Evolutionary conservation across 208 protist species (phyloP), one percentile per base, ranked within the genome.

Genomic region (Porcisia hertigi): DNA sequence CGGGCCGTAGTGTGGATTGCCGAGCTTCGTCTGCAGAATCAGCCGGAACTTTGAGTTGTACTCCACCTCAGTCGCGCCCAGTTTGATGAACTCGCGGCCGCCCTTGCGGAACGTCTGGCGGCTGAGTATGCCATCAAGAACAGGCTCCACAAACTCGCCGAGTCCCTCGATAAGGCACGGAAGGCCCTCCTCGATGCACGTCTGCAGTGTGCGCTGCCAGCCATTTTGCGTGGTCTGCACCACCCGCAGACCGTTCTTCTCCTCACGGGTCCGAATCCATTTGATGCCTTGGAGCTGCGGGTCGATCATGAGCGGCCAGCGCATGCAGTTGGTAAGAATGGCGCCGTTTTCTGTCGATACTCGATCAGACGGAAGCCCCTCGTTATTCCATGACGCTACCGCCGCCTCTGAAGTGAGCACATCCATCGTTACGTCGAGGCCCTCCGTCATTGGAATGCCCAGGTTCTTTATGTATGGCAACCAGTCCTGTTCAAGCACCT

Each of bases 221-320:
- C 90, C 90, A 80, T 91, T 92, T 76, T 98, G 93, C 52, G 90
- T 89, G 12, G 96, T 98, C 85, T 98, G 95, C 60, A 98, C 88
- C 30, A 98, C 93, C n/a, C 94, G 88, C 62, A 99, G 84, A 30
- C 95, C 94, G 79, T 98, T 98, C 87, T 96, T 96, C 79, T 98
- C 95, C 81, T 99, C 94, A 72, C 96, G 94, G 55, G 94, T 98
- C 36, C 92, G 86, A 76, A 99, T 99, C 99, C 99, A 99, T 66
- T 93, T 94, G 72, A 99, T 94, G 62, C 98, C 99, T 88, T 99
- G 98, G 54, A 99, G 84, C 90, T 99, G 98, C 45, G 99, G 99
- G 86, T 99, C 99, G 71, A 99, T 99, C 71, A 99, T 92, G 49
- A 99, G 86, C 73, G 99, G 99, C 98, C 98, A 99, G 39, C 99